A percentile compares a stretch with the other conserved stretches of the same genome.
phyloP scores from a whole-genome alignment of 2,329 filamentous ascomycete species.

The Aspergillus neotritici region DNA sequence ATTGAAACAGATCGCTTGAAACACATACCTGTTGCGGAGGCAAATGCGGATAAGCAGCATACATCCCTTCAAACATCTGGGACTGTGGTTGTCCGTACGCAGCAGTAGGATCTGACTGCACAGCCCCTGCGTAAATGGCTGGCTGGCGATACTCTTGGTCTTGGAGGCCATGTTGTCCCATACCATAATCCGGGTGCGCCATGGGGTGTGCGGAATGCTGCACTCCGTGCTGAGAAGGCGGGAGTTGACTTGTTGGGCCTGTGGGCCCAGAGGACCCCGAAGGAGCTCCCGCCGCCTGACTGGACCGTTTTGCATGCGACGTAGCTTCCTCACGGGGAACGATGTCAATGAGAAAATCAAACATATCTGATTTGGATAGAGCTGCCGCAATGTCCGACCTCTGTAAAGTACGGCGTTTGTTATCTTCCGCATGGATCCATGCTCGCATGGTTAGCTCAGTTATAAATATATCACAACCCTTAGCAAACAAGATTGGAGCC shows the following conservation, averaged over 20 bases:
- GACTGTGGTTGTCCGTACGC: constrained; percentile 70
- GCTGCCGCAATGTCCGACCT: constrained; percentile 94
- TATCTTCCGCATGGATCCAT: constrained; percentile 99
- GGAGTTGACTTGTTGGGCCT: constrained; percentile 35
- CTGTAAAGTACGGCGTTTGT: constrained; percentile 92
- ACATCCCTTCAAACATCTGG: constrained; percentile 83
- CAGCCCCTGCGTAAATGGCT: constrained; percentile 75
- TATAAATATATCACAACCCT: constrained; percentile 98
- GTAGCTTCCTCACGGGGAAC: constrained; percentile 92
- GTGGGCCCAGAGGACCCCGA: constrained; percentile 41
- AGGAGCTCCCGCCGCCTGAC: constrained; percentile 43
- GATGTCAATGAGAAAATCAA: constrained; percentile 98
- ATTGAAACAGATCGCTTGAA: too few relatives aligned
- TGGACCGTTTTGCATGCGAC: constrained; percentile 72
- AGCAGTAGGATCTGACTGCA: constrained; percentile 64
- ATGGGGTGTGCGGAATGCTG: constrained; percentile 53
- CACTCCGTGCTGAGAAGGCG: constrained; percentile 42
- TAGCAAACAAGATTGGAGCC: constrained; percentile 94
- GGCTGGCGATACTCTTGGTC: constrained; percentile 77
- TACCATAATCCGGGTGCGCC: constrained; percentile 53
- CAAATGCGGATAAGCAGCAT: constrained; percentile 69
- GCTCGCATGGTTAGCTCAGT: constrained; percentile 98
- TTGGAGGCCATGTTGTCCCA: constrained; percentile 59
- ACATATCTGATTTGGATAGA: constrained; percentile 97
- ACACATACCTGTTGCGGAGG: constrained; percentile 70